Evolutionary conservation across 805 yeast species (phyloP).

Genomic region (Saturnispora hagleri): DNA sequence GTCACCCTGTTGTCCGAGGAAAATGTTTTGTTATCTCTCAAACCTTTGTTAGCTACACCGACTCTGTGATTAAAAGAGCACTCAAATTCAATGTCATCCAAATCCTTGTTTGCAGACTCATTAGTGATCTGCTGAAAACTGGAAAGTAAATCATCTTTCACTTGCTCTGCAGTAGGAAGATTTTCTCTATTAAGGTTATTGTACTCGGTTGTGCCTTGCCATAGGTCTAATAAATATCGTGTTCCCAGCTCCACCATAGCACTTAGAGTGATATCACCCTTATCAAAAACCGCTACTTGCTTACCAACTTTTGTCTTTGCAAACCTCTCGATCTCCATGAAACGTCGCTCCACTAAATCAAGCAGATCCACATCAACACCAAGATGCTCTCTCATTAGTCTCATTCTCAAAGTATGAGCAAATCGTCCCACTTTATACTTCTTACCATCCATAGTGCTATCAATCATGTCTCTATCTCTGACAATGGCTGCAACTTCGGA

Average conservation of each 20-base stretch:
- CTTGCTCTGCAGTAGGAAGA: constrained; percentile 12
- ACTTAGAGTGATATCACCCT: constrained; percentile 35
- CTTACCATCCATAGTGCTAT: constrained; percentile 69
- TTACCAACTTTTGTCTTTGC: constrained; percentile 35
- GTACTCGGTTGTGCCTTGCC: constrained; percentile 24
- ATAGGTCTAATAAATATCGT: constrained; percentile 49
- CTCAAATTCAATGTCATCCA: constrained; percentile 22
- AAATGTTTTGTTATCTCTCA: constrained; percentile 71
- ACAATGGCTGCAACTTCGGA: constrained; percentile 89
- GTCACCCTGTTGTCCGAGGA: constrained; percentile 78
- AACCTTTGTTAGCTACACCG: constrained; percentile 78
- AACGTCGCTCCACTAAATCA: constrained; percentile 72
- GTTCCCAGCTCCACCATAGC: constrained; percentile 72
- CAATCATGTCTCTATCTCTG: constrained; percentile 69
- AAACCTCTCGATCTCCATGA: constrained; percentile 38
- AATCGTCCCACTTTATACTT: constrained; percentile 77
- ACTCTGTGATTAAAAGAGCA: constrained; percentile 80
- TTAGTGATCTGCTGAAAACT: constrained; percentile 18
- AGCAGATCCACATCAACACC: constrained; percentile 87
- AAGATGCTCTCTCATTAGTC: constrained; percentile 93
- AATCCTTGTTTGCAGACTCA: constrained; percentile 14
- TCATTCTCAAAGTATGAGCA: constrained; percentile 79
- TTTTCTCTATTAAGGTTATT: constrained; percentile 8
- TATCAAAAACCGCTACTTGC: constrained; percentile 33
- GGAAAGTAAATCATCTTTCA: constrained; percentile 17